Conservation (phyloP, 805 yeast genomes). For the Jamesozyma gamospora region DNA sequence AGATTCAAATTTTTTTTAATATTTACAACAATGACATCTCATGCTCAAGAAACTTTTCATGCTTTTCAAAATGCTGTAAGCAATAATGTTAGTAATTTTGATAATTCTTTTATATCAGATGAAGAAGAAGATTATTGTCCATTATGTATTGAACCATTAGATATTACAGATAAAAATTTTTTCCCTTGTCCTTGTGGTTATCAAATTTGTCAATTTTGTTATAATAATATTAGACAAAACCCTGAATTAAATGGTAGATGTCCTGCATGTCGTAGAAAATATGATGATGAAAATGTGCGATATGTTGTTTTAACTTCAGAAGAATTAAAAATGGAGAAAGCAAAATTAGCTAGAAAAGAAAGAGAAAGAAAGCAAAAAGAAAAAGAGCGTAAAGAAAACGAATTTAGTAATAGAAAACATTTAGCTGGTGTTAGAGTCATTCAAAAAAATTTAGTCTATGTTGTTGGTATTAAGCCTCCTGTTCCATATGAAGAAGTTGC, state of each 20-base stretch:
- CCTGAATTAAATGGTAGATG: slow-evolving; percentile 94
- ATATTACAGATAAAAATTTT: slow-evolving; percentile 88
- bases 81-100: slow-evolving; percentile 20
- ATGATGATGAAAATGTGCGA: slow-evolving; percentile 88
- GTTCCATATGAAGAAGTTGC: slow-evolving; percentile 80
- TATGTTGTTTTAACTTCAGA: slow-evolving; percentile 77
- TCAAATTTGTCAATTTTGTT: slow-evolving; percentile 96
- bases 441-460: slow-evolving; percentile 93
- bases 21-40: slow-evolving; percentile 14
- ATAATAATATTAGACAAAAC: slow-evolving; percentile 89
- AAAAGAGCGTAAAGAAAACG: slow-evolving; percentile 85
- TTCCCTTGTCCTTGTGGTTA: slow-evolving; percentile 99
- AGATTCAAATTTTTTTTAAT: neutral
- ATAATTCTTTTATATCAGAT: slow-evolving; percentile 28
- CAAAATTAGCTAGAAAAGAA: slow-evolving; percentile 71
- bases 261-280: slow-evolving; percentile 93
- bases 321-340: slow-evolving; percentile 71
- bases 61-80: slow-evolving; percentile 19
- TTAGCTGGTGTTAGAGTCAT: slow-evolving; percentile 97
- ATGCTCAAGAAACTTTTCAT: slow-evolving; percentile 23
- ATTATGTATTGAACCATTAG: slow-evolving; percentile 96
- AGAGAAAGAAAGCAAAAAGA: slow-evolving; percentile 76
- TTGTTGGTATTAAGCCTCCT: slow-evolving; percentile 76
- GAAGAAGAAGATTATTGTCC: slow-evolving; percentile 47
- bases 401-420: slow-evolving; percentile 70